These are phyloP conservation scores for Metschnikowia matae DNA, from an alignment of 805 yeast genomes.

Conservation along the genomic window DNA sequence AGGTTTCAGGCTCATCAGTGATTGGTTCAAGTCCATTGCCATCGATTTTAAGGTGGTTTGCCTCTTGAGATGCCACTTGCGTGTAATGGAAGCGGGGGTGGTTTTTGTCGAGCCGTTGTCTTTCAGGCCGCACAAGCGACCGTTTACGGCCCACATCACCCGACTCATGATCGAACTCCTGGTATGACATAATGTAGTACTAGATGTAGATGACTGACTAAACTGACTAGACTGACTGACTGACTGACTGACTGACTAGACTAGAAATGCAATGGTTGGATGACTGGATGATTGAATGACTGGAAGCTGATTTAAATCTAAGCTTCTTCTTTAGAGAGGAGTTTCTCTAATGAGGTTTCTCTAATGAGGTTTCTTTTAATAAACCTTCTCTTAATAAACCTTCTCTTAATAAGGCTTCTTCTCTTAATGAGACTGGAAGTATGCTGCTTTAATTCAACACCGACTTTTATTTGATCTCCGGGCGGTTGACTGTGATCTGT, in stretches of 20 bases:
- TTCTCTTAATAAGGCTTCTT: too few species aligned
- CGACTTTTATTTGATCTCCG: too few species aligned
- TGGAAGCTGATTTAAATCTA: too few species aligned
- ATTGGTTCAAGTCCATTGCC: slow-evolving; percentile 66
- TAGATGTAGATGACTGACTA: background rate
- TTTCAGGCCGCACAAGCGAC: slow-evolving; percentile 81
- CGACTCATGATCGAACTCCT: slow-evolving; percentile 40
- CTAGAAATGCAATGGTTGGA: too few species aligned
- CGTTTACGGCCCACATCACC: slow-evolving; percentile 49
- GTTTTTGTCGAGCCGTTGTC: slow-evolving; percentile 59
- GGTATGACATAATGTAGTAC: slow-evolving; percentile 18
- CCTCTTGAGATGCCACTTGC: slow-evolving; percentile 65
- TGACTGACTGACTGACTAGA: background rate
- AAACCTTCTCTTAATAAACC: too few species aligned
- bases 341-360: too few species aligned
- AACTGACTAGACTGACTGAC: background rate
- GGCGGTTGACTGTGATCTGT: too few species aligned
- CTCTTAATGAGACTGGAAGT: too few species aligned
- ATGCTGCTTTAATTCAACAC: too few species aligned
- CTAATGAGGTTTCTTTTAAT: too few species aligned
- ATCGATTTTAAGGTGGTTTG: slow-evolving; percentile 57
- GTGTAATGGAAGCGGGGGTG: slow-evolving; percentile 78
- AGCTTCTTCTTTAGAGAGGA: too few species aligned
- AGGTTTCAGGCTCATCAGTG: slow-evolving; percentile 22
- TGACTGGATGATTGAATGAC: too few species aligned